Evolutionary conservation across 805 yeast genomes (phyloP), one percentile per base, ranked within the genome.

Genomic region (Wickerhamiella alocasiicola): DNA sequence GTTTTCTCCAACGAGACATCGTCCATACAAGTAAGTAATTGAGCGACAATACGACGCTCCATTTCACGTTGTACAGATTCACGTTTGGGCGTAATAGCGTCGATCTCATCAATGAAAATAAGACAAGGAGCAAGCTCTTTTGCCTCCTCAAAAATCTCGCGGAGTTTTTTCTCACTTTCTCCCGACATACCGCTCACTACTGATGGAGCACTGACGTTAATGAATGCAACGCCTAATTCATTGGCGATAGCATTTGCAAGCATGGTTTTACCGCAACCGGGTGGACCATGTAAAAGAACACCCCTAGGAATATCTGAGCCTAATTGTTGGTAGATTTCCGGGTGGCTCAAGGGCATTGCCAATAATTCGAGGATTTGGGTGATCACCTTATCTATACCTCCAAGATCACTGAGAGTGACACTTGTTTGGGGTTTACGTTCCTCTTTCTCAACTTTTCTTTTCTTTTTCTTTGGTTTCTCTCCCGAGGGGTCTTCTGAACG

Each of bases 141-240:
- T 3, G 98, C 98, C 55, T 91, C 97, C 28, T 85, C 95, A 55
- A 88, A 88, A 28, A 88, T 66, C 44, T 91, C 97, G 46, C 98
- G 69, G 17, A 91, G 67, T 55, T 88, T 87, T 65, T 91, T 91
- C 59, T 91, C 98, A 47, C 88, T 76, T 59, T 91, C 98, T 31
- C 98, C 98, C n/a, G 95, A 83, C 97, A 91, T 91, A 4, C 98
- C 98, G 46, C 95, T 82, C 0, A 91, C 97, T 6, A 91, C 83
- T 2, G 94, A 79, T 1, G 98, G 98, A 0, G 98, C 97, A 20
- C 94, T 81, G 1, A 91, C 70, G 33, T 81, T 78, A 13, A 91
- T 74, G 55, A 91, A 91, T 0, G 97, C 95, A 0, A 91, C 95
- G 50, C 84, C 81, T 24, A 91, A 67, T 55, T 88, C 95, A 21